Base-by-base conservation (phyloP, 345 rosid species). In the Pistacia integerrima region DNA sequence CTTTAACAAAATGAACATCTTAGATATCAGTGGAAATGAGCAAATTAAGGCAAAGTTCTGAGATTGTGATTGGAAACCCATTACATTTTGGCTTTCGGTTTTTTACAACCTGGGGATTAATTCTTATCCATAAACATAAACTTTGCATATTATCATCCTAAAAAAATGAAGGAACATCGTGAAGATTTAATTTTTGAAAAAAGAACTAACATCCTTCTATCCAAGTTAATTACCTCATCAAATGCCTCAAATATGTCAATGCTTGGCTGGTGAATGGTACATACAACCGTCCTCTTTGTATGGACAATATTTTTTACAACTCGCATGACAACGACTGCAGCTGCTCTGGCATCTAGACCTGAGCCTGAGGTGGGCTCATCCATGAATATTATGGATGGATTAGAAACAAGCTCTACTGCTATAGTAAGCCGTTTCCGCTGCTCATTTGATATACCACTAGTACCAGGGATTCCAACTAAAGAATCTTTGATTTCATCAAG, bases 261-360 rank as follows among this genome's bases (percentile, higher is more conserved):
- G 70, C 92, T 87, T 69, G 92, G 92, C 69, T 88, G 92, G 73
- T 87, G 92, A 76, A 89, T 87, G 65, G 92, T 89, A 81, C 92
- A 85, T 7, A 84, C 90, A 16, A 87, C 81, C 16, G 90, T 89
- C 79, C 92, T 75, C 1, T 78, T 77, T 16, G 92, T 85, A 38
- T 57, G 46, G 33, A 81, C 88, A 9, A 86, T 84, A 69, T 87
- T 89, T 83, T 86, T 87, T 74, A 86, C 89, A 1, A 78, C 88
- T 71, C 87, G 85, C 90, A 87, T 85, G 78, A 87, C 87, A 76
- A 87, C 88, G 73, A 89, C 87, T 62, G 93, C 93, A 9, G 90
- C 93, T 51, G 90, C 93, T 78, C 93, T 84, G 58, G 93, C 93
- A 81, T 89, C 89, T n/a, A 89, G 80, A 67, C 90, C 90, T 0